Base-by-base conservation (phyloP, 345 rosid species). In the Triadica sebifera region DNA sequence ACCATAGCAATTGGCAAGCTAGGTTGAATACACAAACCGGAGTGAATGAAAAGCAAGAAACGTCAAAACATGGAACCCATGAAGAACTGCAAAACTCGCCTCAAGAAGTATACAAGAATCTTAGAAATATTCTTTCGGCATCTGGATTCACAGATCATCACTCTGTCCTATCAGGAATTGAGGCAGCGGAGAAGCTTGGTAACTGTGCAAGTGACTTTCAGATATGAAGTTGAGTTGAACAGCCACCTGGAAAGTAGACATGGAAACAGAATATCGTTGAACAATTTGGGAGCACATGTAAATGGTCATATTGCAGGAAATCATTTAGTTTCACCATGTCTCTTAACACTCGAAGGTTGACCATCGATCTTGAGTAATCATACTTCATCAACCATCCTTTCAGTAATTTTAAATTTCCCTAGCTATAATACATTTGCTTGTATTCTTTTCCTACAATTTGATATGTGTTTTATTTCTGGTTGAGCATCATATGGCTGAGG, bases 141-240 rank as follows among this genome's bases (percentile, higher is more conserved):
- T 78, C 87, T 5, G 59, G 69, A 57, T 70, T 68, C 5, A 52
- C 78, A n/a, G 77, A 80, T 65, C 69, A 79, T 16, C 13, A 67
- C 67, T 63, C 84, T 1, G 19, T 85, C 66, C 71, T 85, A 65
- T 69, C 82, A 50, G 71, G 83, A 66, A 83, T 88, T 45, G 83
- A 82, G 75, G 84, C 85, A 41, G 88, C 90, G 17, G 92, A 88
- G 82, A 74, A 74, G 74, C 75, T 67, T 22, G 81, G 84, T 15
- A 75, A 68, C 82, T 84, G 85, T 73, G 78, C 78, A 9, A 85
- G 88, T 59, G 86, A 90, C 84, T 90, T 88, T 68, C 85, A 90
- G 79, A 90, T 90, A 81, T 90, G 76, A 83, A 68, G 66, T 59
- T 20, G 10, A 38, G 29, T 50, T 0, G 3, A 70, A 65, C 34